Conservation (phyloP, 805 yeast genomes). For the Ogataea chonburiensis region DNA sequence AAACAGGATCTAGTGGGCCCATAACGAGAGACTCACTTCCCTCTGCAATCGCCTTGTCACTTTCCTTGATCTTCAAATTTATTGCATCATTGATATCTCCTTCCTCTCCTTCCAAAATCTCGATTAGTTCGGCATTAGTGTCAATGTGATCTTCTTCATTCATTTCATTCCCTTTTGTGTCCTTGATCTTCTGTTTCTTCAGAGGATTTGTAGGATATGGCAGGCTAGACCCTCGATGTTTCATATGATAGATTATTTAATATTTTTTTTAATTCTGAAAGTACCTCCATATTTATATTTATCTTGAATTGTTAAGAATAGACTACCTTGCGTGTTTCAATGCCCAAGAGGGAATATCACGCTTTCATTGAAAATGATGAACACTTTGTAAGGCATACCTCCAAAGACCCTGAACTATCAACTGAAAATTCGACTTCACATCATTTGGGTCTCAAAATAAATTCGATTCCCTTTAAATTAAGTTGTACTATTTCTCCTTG, state of each 20-base stretch:
- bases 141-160: constrained; percentile 8
- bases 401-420: no score
- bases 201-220: constrained; percentile 1
- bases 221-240: neutral
- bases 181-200: neutral
- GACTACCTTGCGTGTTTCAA: no score
- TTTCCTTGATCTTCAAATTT: constrained; percentile 12
- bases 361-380: no score
- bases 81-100: constrained; percentile 11
- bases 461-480: no score
- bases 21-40: constrained; percentile 18
- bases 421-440: no score
- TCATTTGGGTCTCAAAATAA: no score
- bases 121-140: no score
- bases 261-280: no score
- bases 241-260: neutral
- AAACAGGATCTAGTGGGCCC: constrained; percentile 37
- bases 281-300: no score
- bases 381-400: no score
- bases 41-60: constrained; percentile 4
- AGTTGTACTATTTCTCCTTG: constrained; percentile 4
- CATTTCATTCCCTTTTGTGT: constrained; percentile 3
- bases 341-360: neutral
- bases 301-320: no score
- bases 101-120: constrained; percentile 3